Evolutionary conservation across 768 basidiomycete genomes (phyloP).

Genomic region (Russula dissimulans): DNA sequence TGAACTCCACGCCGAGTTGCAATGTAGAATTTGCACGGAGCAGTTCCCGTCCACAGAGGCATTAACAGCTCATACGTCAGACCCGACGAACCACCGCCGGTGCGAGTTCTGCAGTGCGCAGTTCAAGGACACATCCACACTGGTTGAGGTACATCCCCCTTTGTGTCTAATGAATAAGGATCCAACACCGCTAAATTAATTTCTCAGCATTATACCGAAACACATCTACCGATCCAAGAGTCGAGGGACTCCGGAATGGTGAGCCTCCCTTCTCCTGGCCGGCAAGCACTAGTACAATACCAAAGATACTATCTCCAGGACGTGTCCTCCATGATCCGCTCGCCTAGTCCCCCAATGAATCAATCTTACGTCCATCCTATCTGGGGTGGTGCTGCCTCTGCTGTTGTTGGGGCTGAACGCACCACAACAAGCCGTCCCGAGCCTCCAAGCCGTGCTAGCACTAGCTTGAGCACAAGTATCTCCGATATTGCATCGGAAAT

Average conservation of each 20-base stretch:
- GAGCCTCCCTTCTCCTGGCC: background rate
- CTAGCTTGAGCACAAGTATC: background rate
- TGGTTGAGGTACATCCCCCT: constrained; percentile 12
- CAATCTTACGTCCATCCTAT: background rate
- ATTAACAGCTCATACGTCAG: background rate
- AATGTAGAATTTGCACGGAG: constrained; percentile 6
- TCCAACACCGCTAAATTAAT: background rate
- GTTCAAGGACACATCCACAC: constrained; percentile 15
- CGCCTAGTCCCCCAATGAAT: constrained; percentile 2
- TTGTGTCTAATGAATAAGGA: background rate
- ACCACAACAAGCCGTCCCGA: background rate
- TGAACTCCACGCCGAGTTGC: constrained; percentile 6
- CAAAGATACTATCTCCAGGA: background rate
- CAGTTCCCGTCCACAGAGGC: constrained; percentile 10
- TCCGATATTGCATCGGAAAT: constrained; percentile 2
- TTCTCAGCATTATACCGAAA: constrained; percentile 11
- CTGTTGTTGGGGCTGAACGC: background rate
- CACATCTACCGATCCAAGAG: constrained; percentile 7
- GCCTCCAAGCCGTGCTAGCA: constrained; percentile 3
- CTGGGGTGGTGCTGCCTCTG: background rate
- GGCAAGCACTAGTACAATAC: background rate
- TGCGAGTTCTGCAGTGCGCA: constrained; percentile 17
- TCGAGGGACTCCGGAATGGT: background rate
- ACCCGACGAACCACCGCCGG: constrained; percentile 6
- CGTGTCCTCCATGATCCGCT: background rate